Evolutionary conservation across 2,329 filamentous ascomycete species (phyloP).

Genomic region (Uncinocarpus reesii): DNA sequence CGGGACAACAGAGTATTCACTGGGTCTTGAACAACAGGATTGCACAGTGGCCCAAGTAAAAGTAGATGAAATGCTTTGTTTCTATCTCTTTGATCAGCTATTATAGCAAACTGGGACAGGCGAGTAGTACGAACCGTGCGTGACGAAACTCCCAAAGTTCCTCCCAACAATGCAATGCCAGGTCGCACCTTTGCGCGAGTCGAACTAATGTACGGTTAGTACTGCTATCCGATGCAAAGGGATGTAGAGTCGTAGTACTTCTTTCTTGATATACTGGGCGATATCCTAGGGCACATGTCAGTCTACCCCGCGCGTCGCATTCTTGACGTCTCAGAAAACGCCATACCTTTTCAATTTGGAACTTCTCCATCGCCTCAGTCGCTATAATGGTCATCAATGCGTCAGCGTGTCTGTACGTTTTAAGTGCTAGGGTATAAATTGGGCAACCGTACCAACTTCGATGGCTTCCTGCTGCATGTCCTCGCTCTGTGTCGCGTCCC

Average conservation of each 20-base stretch:
- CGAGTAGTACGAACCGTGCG: conserved; percentile 57
- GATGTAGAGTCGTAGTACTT: conserved; percentile 45
- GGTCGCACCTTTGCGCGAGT: conserved; percentile 90
- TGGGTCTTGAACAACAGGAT: conserved; percentile 99
- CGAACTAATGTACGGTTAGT: conserved; percentile 54
- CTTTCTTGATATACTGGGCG: conserved; percentile 89
- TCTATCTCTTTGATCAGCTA: conserved; percentile 48
- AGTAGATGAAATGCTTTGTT: conserved; percentile 99
- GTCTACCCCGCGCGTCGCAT: background rate
- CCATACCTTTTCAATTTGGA: conserved; percentile 58
- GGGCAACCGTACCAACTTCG: conserved; percentile 64
- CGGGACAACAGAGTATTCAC: conserved; percentile 36
- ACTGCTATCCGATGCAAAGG: conserved; percentile 9
- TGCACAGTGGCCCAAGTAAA: conserved; percentile 96
- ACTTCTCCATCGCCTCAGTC: conserved; percentile 61
- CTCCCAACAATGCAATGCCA: conserved; percentile 99
- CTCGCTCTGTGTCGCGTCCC: conserved; percentile 57
- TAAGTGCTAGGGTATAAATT: background rate
- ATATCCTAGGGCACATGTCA: conserved; percentile 57
- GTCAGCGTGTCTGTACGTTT: conserved; percentile 1
- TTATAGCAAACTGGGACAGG: background rate
- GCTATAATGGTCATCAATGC: conserved; percentile 40
- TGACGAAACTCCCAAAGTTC: conserved; percentile 98
- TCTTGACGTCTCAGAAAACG: background rate
- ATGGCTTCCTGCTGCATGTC: conserved; percentile 95